Conservation (phyloP, 441 rosid species). For the Populus hybrid region DNA sequence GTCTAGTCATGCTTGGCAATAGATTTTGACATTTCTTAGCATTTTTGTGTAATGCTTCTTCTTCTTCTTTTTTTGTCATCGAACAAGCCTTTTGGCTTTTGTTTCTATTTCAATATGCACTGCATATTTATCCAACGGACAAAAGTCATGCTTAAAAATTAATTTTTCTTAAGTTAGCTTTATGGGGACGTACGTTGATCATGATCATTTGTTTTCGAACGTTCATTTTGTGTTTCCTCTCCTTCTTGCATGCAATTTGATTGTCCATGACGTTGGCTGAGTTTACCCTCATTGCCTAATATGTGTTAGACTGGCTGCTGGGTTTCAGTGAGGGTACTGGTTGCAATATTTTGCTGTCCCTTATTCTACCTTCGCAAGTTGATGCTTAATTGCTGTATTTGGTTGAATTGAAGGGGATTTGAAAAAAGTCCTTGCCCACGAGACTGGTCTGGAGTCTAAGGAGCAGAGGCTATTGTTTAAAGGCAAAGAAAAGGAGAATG, state of each 20-base stretch:
- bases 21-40: not conserved
- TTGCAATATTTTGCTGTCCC: not conserved
- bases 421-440: slow-evolving; percentile 37
- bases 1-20: not conserved
- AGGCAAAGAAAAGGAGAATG: slow-evolving; percentile 54
- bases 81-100: not conserved
- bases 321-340: not conserved
- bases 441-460: slow-evolving; percentile 43
- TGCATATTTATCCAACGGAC: not conserved
- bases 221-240: not conserved
- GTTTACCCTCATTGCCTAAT: too few species aligned
- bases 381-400: slow-evolving; percentile 21
- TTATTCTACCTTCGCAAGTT: slow-evolving; percentile 1
- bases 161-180: not conserved
- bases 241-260: not conserved
- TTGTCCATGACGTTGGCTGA: not conserved
- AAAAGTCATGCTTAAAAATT: not conserved
- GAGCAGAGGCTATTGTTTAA: slow-evolving; percentile 52
- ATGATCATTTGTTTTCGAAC: not conserved
- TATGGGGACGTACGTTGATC: not conserved
- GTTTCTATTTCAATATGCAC: not conserved
- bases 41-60: not conserved
- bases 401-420: slow-evolving; percentile 43
- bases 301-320: not conserved
- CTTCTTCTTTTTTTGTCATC: too few species aligned